phyloP scores from a whole-genome alignment of 495 filamentous ascomycete species.

The Podospora didyma region DNA sequence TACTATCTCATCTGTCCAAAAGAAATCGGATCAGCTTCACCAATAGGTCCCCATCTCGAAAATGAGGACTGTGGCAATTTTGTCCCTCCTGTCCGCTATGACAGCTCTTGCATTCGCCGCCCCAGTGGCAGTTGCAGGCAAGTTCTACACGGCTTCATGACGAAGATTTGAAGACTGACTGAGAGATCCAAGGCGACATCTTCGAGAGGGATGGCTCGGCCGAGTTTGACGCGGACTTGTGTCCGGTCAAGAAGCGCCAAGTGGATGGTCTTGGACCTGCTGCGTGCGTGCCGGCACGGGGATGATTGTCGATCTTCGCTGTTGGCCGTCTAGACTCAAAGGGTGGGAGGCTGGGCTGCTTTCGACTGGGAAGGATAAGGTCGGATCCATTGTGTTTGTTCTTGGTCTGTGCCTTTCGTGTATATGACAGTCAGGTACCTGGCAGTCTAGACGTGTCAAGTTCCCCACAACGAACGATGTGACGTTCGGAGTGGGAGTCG shows the following conservation, averaged over 20 bases:
- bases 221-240: background rate
- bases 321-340: too few relatives aligned
- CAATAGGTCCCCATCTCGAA: background rate
- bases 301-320: too few relatives aligned
- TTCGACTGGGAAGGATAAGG: background rate
- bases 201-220: background rate
- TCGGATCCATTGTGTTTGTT: background rate
- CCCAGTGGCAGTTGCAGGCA: background rate
- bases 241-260: background rate
- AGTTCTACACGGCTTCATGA: background rate
- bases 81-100: background rate
- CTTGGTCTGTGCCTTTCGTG: too few relatives aligned
- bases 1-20: background rate
- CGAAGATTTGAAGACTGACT: background rate
- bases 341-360: background rate
- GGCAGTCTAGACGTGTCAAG: too few relatives aligned
- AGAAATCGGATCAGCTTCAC: background rate
- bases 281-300: background rate
- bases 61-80: background rate
- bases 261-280: background rate
- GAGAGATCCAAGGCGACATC: background rate
- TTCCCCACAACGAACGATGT: too few relatives aligned
- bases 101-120: background rate
- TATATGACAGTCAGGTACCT: too few relatives aligned
- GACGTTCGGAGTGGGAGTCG: too few relatives aligned